A percentile compares a stretch with the other conserved stretches of the same genome.
Conservation (phyloP, 2,329 filamentous ascomycete genomes). For the Scedosporium aurantiacum region DNA sequence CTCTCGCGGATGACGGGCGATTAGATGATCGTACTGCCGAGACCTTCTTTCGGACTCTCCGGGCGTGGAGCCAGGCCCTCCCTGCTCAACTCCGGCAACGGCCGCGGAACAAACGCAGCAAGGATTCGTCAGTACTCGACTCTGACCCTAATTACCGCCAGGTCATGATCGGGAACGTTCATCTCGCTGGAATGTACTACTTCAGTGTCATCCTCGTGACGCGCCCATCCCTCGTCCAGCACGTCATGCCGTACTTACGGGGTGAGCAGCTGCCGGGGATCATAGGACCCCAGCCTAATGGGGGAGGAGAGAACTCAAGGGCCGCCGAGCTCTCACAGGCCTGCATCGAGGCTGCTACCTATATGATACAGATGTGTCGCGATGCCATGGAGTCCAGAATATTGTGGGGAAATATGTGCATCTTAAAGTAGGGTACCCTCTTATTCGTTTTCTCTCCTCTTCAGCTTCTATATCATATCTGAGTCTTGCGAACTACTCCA, state of each 20-base stretch:
- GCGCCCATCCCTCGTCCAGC: slow-evolving; percentile 10
- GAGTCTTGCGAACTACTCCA: too few species aligned
- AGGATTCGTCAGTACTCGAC: neutral
- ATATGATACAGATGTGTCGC: slow-evolving; percentile 36
- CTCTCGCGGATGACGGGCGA: slow-evolving; percentile 1
- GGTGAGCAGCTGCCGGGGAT: too few species aligned
- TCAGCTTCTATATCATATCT: too few species aligned
- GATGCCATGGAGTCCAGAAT: slow-evolving; percentile 27
- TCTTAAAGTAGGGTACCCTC: slow-evolving; percentile 31
- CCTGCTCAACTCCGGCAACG: neutral
- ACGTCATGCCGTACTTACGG: slow-evolving; percentile 4
- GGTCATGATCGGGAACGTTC: slow-evolving; percentile 8
- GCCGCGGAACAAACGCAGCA: neutral
- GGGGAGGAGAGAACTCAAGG: neutral
- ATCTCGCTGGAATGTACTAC: slow-evolving; percentile 11
- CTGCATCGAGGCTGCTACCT: slow-evolving; percentile 36
- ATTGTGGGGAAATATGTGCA: slow-evolving; percentile 36
- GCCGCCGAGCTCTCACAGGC: slow-evolving; percentile 26
- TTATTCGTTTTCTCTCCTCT: too few species aligned
- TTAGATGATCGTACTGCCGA: slow-evolving; percentile 2
- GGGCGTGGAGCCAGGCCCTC: slow-evolving; percentile 5
- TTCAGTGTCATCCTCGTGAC: slow-evolving; percentile 12
- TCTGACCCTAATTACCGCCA: slow-evolving; percentile 1
- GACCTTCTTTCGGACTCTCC: slow-evolving; percentile 6
- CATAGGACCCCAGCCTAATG: too few species aligned